Base-by-base conservation (phyloP, 176 grass and related monocot species). In the Phragmites australis region DNA sequence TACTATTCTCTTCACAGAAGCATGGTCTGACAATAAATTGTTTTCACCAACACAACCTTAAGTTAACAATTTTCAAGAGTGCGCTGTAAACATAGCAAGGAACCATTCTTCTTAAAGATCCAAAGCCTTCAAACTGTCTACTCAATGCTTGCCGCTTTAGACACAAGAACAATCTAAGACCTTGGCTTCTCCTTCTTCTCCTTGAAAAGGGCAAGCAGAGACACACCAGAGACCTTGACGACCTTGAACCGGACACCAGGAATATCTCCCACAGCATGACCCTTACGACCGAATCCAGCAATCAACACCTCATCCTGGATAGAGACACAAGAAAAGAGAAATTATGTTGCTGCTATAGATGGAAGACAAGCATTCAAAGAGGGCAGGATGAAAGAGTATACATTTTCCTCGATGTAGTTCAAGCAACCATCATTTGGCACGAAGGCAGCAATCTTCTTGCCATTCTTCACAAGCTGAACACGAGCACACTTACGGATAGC, bases 401-500 rank as follows among this genome's bases (percentile, higher is more conserved):
- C 82, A 64, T 91, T 91, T 50, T 91, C 89, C 73, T 88, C 89
- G 0, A 91, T 91, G 65, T 46, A 93, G 81, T 93, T 93, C 87
- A 93, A 81, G 78, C 89, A 91, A 88, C 86, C 89, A 55, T 91
- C 89, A 50, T 91, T 91, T 39, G 86, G 86, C 37, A 91, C 86
- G 3, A 91, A 91, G 22, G 89, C 89, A 69, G 86, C 89, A 75
- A 91, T 91, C 86, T 91, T 91, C 86, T 91, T 91, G 29, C 90
- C 90, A 48, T 91, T 91, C 77, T 88, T 91, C 67, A 91, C 83
- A 42, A 91, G 86, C 70, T 91, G 90, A 48, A 91, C 90, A 73
- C 90, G 82, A 48, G 90, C 90, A 86, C 90, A 91, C 78, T 91
- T 91, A 50, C 90, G 86, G 78, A 91, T 91, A 29, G 90, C 90